phyloP scores from a whole-genome alignment of 345 rosid genomes.

The Populus pruinosa region DNA sequence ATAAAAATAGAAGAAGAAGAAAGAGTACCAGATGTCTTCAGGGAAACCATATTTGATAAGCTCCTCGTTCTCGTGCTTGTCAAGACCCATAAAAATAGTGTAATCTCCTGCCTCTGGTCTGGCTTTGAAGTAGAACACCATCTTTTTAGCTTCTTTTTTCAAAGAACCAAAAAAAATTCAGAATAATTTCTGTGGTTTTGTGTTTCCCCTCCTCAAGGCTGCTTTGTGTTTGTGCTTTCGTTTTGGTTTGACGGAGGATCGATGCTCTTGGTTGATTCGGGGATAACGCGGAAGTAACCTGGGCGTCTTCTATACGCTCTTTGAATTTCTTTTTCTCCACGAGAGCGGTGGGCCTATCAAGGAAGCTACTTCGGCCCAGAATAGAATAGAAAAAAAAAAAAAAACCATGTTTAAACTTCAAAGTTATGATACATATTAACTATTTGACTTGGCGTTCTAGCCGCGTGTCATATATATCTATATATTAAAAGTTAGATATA shows the following conservation, averaged over 20 bases:
- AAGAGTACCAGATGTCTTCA: conserved; percentile 82
- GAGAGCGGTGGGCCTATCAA: not conserved
- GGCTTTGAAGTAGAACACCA: conserved; percentile 76
- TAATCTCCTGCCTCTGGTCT: conserved; percentile 95
- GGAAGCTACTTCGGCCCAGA: not conserved
- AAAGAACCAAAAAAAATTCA: no score
- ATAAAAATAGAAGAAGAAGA: not conserved
- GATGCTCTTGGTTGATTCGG: not conserved
- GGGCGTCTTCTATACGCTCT: not conserved
- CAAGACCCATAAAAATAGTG: conserved; percentile 98
- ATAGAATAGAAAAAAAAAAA: no score
- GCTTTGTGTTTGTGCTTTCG: not conserved
- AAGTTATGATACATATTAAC: no score
- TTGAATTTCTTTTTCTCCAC: not conserved
- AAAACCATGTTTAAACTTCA: no score
- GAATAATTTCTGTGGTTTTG: not conserved
- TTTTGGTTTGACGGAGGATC: not conserved
- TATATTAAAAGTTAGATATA: no score
- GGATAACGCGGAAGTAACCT: not conserved
- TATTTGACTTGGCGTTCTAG: no score
- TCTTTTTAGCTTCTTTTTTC: not conserved
- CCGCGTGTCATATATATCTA: no score
- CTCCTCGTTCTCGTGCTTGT: conserved; percentile 98
- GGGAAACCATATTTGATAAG: conserved; percentile 97
- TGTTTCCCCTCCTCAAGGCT: not conserved